phyloP scores from a whole-genome alignment of 768 basidiomycete species.

The Kwoniella europaea region DNA sequence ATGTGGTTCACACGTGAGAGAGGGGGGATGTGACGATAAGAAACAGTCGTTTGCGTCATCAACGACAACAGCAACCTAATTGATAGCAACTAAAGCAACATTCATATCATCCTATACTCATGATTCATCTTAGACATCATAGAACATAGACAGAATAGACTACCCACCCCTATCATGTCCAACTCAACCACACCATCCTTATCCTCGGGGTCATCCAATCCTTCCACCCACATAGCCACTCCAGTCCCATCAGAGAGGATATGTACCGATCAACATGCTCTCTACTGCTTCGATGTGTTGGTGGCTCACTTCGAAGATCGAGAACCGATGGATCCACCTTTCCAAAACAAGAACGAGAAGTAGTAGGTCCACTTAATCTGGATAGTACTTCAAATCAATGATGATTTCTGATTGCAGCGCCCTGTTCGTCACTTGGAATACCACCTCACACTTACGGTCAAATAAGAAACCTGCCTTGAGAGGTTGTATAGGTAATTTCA shows the following conservation, averaged over 20 bases:
- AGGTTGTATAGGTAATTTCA: conserved; percentile 95
- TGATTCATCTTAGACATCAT: background rate
- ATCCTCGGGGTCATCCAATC: background rate
- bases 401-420: too few species aligned
- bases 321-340: conserved; percentile 68
- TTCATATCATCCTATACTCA: background rate
- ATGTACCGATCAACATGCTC: conserved; percentile 52
- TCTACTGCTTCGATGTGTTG: conserved; percentile 61
- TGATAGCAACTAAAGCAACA: too few species aligned
- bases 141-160: background rate
- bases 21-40: too few species aligned
- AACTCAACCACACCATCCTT: conserved; percentile 12
- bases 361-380: too few species aligned
- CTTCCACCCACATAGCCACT: conserved; percentile 14
- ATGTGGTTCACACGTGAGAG: background rate
- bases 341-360: conserved; percentile 67
- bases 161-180: background rate
- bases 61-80: too few species aligned
- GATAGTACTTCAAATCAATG: too few species aligned
- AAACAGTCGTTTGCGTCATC: too few species aligned
- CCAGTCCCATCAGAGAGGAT: conserved; percentile 11
- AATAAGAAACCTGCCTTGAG: conserved; percentile 63
- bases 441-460: conserved; percentile 65
- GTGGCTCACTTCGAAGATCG: conserved; percentile 60
- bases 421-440: conserved; percentile 97